phyloP scores from a whole-genome alignment of 768 basidiomycete genomes.

The Flagelloscypha sp. region DNA sequence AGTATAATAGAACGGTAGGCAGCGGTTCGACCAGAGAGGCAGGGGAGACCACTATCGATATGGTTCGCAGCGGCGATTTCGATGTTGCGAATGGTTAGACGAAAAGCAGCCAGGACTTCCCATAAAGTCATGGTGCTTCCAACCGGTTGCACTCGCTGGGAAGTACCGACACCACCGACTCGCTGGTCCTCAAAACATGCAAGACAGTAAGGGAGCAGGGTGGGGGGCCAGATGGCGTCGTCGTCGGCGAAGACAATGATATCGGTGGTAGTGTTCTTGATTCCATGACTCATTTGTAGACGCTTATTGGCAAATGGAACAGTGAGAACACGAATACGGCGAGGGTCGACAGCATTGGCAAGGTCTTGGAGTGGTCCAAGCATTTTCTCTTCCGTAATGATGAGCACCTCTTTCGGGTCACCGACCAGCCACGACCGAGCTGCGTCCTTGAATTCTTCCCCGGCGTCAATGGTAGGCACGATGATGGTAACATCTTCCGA shows the following conservation, averaged over 20 bases:
- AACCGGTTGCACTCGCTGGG: constrained; percentile 78
- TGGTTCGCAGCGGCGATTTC: constrained; percentile 86
- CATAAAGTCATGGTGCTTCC: constrained; percentile 82
- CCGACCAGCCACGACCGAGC: constrained; percentile 89
- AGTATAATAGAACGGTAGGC: constrained; percentile 91
- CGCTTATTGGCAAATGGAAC: constrained; percentile 93
- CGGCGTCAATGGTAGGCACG: constrained; percentile 93
- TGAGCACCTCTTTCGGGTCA: constrained; percentile 74
- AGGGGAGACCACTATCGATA: constrained; percentile 88
- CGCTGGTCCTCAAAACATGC: constrained; percentile 94
- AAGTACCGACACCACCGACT: constrained; percentile 87
- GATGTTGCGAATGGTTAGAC: constrained; percentile 88
- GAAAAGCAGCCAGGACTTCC: constrained; percentile 92
- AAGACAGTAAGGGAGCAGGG: constrained; percentile 78
- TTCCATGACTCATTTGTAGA: constrained; percentile 89
- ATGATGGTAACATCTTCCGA: constrained; percentile 94
- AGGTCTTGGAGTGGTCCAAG: constrained; percentile 81
- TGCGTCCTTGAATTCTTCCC: constrained; percentile 91
- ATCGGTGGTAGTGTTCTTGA: constrained; percentile 83
- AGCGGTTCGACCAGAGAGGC: constrained; percentile 87
- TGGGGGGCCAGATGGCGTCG: constrained; percentile 93
- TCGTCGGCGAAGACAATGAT: constrained; percentile 95
- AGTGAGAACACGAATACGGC: constrained; percentile 77
- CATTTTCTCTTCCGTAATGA: constrained; percentile 83
- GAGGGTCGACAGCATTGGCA: constrained; percentile 79